Conservation (phyloP, 371 early-diverging fungal genomes). For the Zychaea mexicana region DNA sequence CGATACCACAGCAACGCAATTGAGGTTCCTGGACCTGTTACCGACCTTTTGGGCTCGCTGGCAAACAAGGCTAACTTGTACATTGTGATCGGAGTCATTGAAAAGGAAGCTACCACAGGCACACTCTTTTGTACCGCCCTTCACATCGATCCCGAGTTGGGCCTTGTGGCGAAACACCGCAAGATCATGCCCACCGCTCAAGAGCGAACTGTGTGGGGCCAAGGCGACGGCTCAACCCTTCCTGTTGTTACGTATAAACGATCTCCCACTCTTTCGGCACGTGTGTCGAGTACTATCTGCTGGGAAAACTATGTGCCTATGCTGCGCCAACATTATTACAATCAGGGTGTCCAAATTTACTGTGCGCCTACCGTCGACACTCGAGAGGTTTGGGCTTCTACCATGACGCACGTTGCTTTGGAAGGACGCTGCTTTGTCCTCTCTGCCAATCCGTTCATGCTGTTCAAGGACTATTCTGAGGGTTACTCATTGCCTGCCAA, state of each 20-base stretch:
- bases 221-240: conserved; percentile 22
- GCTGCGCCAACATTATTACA: conserved; percentile 16
- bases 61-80: conserved; percentile 9
- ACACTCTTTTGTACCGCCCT: conserved; percentile 23
- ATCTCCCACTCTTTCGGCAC: neutral
- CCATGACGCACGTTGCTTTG: conserved; percentile 25
- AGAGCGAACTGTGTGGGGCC: conserved; percentile 23
- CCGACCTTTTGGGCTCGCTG: conserved; percentile 11
- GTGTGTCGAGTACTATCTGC: conserved; percentile 18
- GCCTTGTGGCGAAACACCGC: conserved; percentile 22
- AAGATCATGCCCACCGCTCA: conserved; percentile 26
- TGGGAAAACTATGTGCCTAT: conserved; percentile 34
- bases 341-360: conserved; percentile 21
- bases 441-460: conserved; percentile 15
- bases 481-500: conserved; percentile 7
- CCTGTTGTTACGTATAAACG: conserved; percentile 12
- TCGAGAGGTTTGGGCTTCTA: conserved; percentile 14
- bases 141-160: conserved; percentile 14
- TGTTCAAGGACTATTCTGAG: conserved; percentile 19
- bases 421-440: conserved; percentile 29
- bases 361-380: conserved; percentile 28
- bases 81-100: conserved; percentile 25
- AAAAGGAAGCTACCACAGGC: conserved; percentile 11
- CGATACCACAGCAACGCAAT: conserved; percentile 15
- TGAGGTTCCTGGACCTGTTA: conserved; percentile 18